These are phyloP conservation scores for Phytophthora aleatoria DNA, from an alignment of 352 stramenopile genomes.

Conservation along the genomic window DNA sequence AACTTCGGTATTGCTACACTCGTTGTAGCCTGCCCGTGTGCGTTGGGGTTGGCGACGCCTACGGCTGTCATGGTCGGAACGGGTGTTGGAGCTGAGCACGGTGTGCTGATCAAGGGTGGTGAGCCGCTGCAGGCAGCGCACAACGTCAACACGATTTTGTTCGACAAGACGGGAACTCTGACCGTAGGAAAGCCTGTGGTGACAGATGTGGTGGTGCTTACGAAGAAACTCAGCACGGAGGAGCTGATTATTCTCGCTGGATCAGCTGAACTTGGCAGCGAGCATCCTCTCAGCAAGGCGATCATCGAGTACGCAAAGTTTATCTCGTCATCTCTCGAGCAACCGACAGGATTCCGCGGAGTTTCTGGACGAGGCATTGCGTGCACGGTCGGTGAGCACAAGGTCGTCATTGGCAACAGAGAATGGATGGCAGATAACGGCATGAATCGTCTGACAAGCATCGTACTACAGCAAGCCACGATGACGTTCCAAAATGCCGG, in stretches of 20 bases:
- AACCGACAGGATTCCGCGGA: conserved; percentile 77
- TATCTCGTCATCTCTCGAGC: conserved; percentile 73
- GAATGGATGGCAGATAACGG: conserved; percentile 88
- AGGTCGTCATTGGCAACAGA: conserved; percentile 93
- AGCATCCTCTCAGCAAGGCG: conserved; percentile 94
- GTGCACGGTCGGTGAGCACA: conserved; percentile 69
- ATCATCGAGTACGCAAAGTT: conserved; percentile 93
- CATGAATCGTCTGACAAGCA: conserved; percentile 71
- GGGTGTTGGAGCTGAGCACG: conserved; percentile 95
- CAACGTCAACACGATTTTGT: conserved; percentile 95
- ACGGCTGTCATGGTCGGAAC: conserved; percentile 99
- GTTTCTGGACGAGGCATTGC: conserved; percentile 90
- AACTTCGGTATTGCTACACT: conserved; percentile 98
- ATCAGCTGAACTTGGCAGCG: conserved; percentile 92
- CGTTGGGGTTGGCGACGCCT: conserved; percentile 97
- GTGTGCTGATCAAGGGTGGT: conserved; percentile 99
- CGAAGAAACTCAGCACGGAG: conserved; percentile 78
- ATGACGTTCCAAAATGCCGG: conserved; percentile 88
- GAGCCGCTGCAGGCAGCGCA: conserved; percentile 92
- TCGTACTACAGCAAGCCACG: conserved; percentile 75
- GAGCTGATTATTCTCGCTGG: conserved; percentile 89
- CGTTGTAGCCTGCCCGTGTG: conserved; percentile 99
- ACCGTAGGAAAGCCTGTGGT: conserved; percentile 92
- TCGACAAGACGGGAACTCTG: conserved; percentile 99
- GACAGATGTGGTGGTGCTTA: conserved; percentile 84